Percentiles rank a stretch among this genome's conserved stretches.
phyloP scores from a whole-genome alignment of 208 protist genomes.

The Trichomonas gallinae region DNA sequence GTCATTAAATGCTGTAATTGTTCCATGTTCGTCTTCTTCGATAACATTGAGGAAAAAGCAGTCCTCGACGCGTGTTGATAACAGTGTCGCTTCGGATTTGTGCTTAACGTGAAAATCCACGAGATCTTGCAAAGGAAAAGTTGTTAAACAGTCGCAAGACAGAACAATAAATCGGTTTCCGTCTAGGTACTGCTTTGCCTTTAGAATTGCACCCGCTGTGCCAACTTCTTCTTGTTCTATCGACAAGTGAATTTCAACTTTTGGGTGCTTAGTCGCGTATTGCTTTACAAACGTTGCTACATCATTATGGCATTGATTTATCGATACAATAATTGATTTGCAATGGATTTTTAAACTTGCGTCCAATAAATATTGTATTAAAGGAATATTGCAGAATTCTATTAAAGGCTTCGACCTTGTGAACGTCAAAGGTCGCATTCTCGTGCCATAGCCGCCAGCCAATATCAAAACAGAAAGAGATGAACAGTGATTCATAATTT shows the following conservation, averaged over 20 bases:
- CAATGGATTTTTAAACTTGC: constrained; percentile 59
- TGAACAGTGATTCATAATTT: no score
- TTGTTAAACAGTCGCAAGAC: constrained; percentile 85
- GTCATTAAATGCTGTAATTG: constrained; percentile 67
- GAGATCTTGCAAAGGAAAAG: constrained; percentile 74
- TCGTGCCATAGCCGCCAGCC: constrained; percentile 71
- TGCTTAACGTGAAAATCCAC: constrained; percentile 75
- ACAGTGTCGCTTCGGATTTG: constrained; percentile 82
- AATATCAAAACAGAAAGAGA: constrained; percentile 25
- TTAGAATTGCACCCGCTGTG: constrained; percentile 81
- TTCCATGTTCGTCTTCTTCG: constrained; percentile 61
- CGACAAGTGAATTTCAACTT: constrained; percentile 76
- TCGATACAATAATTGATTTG: constrained; percentile 78
- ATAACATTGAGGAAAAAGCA: constrained; percentile 92
- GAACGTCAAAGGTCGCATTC: constrained; percentile 84
- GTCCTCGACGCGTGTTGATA: constrained; percentile 76
- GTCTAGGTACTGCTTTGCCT: constrained; percentile 67
- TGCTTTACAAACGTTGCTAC: constrained; percentile 72
- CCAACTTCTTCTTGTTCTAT: constrained; percentile 80
- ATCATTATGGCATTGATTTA: constrained; percentile 78
- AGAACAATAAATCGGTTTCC: constrained; percentile 85
- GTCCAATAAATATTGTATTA: constrained; percentile 88
- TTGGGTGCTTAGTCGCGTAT: constrained; percentile 48
- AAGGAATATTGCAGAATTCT: constrained; percentile 87
- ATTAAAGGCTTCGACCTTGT: constrained; percentile 85